Conservation (phyloP, 345 rosid species). For the Noccaea caerulescens region DNA sequence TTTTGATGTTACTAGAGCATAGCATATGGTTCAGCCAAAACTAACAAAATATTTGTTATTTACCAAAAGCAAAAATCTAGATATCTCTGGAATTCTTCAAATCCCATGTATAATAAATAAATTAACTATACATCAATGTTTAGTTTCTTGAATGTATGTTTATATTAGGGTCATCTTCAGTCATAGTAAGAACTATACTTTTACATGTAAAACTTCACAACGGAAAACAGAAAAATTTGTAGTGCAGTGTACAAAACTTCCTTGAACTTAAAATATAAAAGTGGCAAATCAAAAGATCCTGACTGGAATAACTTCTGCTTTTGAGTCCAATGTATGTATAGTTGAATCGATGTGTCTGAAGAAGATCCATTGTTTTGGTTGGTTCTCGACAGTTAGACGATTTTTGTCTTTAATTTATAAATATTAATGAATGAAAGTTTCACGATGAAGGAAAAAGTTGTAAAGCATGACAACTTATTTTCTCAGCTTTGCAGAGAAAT, state of each 20-base stretch:
- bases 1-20: not conserved
- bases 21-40: not conserved
- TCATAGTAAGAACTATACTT: not conserved
- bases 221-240: constrained; percentile 21
- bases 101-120: not conserved
- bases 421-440: constrained; percentile 20
- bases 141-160: not conserved
- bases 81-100: not conserved
- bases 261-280: constrained; percentile 22
- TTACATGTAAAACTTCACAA: constrained; percentile 17
- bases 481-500: constrained; percentile 33
- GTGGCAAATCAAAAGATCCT: constrained; percentile 30
- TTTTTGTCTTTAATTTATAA: constrained; percentile 2
- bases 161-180: not conserved
- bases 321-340: constrained; percentile 24
- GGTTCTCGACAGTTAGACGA: constrained; percentile 18
- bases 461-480: constrained; percentile 33
- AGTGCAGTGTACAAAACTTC: constrained; percentile 19
- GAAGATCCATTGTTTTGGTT: constrained; percentile 35
- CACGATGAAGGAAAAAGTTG: constrained; percentile 30
- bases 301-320: constrained; percentile 25
- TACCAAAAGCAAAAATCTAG: not conserved
- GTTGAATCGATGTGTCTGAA: constrained; percentile 19
- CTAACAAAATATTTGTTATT: not conserved
- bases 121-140: not conserved